Conservation (phyloP, 768 basidiomycete genomes). For the Rhodotorula toruloides region DNA sequence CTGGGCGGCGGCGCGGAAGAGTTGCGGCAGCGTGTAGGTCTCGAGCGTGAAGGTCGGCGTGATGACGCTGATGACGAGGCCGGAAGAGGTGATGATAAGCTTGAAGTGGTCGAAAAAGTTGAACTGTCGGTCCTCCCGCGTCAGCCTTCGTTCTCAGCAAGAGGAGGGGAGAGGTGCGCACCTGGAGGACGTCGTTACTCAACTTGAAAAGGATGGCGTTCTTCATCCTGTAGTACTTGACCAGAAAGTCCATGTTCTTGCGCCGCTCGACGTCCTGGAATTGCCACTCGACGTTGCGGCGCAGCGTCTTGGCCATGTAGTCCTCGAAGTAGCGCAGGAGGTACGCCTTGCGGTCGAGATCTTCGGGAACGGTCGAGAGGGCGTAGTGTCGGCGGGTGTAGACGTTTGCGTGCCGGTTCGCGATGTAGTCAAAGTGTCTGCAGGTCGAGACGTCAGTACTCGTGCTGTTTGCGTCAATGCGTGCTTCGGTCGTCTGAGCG, state of each 20-base stretch:
- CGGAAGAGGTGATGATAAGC: slow-evolving; percentile 75
- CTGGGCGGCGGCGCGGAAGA: slow-evolving; percentile 31
- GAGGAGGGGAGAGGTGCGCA: slow-evolving; percentile 46
- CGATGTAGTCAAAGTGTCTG: slow-evolving; percentile 84
- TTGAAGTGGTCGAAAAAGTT: slow-evolving; percentile 99
- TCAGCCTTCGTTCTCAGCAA: neutral
- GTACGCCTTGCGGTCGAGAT: slow-evolving; percentile 84
- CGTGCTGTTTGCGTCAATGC: no score
- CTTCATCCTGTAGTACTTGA: slow-evolving; percentile 93
- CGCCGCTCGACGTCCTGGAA: slow-evolving; percentile 63
- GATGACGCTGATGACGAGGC: slow-evolving; percentile 76
- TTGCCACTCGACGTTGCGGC: slow-evolving; percentile 76
- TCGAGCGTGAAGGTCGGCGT: slow-evolving; percentile 45
- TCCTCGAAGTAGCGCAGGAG: slow-evolving; percentile 87
- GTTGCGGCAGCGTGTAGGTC: slow-evolving; percentile 31
- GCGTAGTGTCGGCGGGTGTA: slow-evolving; percentile 65
- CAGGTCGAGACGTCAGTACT: no score
- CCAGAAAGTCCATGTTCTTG: slow-evolving; percentile 89
- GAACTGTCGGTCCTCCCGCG: slow-evolving; percentile 57
- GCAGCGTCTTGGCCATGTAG: slow-evolving; percentile 87
- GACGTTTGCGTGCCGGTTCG: slow-evolving; percentile 60
- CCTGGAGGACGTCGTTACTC: slow-evolving; percentile 93
- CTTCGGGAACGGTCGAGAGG: slow-evolving; percentile 40
- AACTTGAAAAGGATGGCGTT: slow-evolving; percentile 94
- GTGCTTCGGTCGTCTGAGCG: no score